Conservation (phyloP, 2,329 filamentous ascomycete genomes). For the Monosporascus sp. region DNA sequence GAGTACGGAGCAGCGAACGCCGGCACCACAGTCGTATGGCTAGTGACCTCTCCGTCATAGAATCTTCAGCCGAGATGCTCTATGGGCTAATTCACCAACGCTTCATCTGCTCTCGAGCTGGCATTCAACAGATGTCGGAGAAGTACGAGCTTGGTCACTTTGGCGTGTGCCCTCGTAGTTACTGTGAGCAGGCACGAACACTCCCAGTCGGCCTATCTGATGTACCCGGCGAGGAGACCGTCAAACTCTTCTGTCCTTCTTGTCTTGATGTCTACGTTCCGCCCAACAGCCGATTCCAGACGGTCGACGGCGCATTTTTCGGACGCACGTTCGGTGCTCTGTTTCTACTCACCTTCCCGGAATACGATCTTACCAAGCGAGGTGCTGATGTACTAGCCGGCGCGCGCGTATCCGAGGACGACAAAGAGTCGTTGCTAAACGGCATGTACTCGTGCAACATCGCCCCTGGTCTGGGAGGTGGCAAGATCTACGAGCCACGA, state of each 20-base stretch:
- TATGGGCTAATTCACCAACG: slow-evolving; percentile 98
- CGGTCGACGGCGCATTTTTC: slow-evolving; percentile 96
- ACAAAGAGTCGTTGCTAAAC: slow-evolving; percentile 58
- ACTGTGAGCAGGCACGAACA: slow-evolving; percentile 85
- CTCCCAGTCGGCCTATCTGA: slow-evolving; percentile 91
- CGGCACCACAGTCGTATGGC: slow-evolving; percentile 79
- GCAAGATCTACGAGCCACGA: slow-evolving; percentile 85
- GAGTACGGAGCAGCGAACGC: slow-evolving; percentile 54
- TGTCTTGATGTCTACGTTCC: slow-evolving; percentile 97
- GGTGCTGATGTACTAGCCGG: slow-evolving; percentile 53
- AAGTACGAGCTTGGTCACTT: slow-evolving; percentile 98
- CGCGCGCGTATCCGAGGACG: slow-evolving; percentile 37
- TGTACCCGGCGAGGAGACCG: slow-evolving; percentile 92
- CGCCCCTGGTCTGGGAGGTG: slow-evolving; percentile 75
- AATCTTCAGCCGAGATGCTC: slow-evolving; percentile 95
- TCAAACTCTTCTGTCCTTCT: slow-evolving; percentile 96
- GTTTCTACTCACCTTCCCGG: slow-evolving; percentile 97
- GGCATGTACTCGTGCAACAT: slow-evolving; percentile 84
- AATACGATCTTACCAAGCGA: slow-evolving; percentile 79
- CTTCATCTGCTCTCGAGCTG: slow-evolving; percentile 92
- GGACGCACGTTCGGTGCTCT: slow-evolving; percentile 94
- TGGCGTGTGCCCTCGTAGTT: slow-evolving; percentile 87
- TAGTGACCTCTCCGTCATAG: slow-evolving; percentile 90
- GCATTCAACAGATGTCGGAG: slow-evolving; percentile 98
- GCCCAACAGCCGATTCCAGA: slow-evolving; percentile 94